phyloP scores from a whole-genome alignment of 352 stramenopile genomes.

The Globisporangium solare region DNA sequence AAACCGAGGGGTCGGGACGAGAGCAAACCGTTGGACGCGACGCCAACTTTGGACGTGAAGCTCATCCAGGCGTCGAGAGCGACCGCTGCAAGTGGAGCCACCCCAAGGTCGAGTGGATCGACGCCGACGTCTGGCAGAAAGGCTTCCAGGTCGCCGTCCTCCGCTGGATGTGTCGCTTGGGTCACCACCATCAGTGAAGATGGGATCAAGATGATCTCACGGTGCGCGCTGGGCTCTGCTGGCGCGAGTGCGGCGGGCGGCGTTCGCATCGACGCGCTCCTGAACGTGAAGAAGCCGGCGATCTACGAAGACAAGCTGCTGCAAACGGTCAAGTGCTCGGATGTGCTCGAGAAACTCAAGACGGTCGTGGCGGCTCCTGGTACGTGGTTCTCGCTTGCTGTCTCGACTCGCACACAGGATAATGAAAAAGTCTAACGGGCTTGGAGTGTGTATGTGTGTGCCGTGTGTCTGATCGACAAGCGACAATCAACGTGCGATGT shows the following conservation, averaged over 20 bases:
- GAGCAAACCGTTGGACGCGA: background rate
- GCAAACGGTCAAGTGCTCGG: slow-evolving; percentile 33
- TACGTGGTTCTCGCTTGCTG: slow-evolving; percentile 14
- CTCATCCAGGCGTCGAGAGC: slow-evolving; percentile 3
- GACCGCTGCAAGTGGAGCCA: background rate
- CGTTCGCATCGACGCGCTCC: slow-evolving; percentile 24
- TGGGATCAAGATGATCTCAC: slow-evolving; percentile 60
- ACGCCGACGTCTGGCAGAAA: slow-evolving; percentile 6
- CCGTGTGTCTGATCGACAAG: slow-evolving; percentile 2
- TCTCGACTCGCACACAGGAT: background rate
- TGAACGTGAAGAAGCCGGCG: slow-evolving; percentile 47
- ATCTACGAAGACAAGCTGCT: slow-evolving; percentile 61
- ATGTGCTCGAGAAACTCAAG: slow-evolving; percentile 46
- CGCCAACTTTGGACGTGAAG: slow-evolving; percentile 9
- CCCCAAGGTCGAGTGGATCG: slow-evolving; percentile 5
- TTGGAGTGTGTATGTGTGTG: no score
- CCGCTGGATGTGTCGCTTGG: background rate
- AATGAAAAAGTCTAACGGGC: background rate
- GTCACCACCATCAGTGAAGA: slow-evolving; percentile 27
- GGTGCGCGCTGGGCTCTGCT: slow-evolving; percentile 19
- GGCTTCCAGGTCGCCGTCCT: slow-evolving; percentile 2
- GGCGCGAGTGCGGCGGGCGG: slow-evolving; percentile 4
- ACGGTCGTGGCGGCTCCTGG: slow-evolving; percentile 35
- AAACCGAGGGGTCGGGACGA: background rate
- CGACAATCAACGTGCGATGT: slow-evolving; percentile 20